phyloP scores from a whole-genome alignment of 371 early-diverging fungal genomes.

The Circinella minor region DNA sequence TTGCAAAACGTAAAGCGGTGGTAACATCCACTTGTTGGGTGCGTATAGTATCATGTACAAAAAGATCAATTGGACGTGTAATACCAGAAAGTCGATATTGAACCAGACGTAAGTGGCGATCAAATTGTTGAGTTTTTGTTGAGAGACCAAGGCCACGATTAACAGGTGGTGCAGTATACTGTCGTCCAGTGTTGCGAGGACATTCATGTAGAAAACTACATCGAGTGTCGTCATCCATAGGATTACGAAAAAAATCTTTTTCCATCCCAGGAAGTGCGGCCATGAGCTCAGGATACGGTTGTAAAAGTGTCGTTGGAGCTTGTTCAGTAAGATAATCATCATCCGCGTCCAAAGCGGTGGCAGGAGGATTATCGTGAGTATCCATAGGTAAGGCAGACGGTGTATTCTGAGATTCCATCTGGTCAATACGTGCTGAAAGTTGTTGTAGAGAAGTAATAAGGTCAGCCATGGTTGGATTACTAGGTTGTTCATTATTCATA shows the following conservation, averaged over 20 bases:
- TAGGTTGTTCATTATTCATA: not conserved
- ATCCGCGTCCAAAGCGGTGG: not conserved
- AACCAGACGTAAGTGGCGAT: slow-evolving; percentile 6
- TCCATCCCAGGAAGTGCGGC: slow-evolving; percentile 6
- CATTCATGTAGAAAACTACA: slow-evolving; percentile 9
- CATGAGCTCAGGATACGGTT: slow-evolving; percentile 2
- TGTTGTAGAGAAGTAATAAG: not conserved
- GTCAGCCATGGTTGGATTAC: not conserved
- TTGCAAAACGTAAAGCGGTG: not conserved
- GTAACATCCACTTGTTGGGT: not conserved
- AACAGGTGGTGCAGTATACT: slow-evolving; percentile 1
- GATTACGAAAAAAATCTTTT: slow-evolving; percentile 6
- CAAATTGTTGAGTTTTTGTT: not conserved
- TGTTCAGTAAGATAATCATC: not conserved
- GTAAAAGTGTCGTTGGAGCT: not conserved
- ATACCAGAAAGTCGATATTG: slow-evolving; percentile 18
- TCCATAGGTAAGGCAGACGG: not conserved
- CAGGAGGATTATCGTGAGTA: not conserved
- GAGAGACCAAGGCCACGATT: not conserved
- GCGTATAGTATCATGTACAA: not conserved
- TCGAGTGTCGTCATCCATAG: not conserved
- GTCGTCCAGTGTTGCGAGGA: not conserved
- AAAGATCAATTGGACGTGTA: slow-evolving; percentile 11
- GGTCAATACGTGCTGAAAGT: not conserved
- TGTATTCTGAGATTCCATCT: not conserved